Conservation (phyloP, 345 rosid species). For the Heritiera littoralis region DNA sequence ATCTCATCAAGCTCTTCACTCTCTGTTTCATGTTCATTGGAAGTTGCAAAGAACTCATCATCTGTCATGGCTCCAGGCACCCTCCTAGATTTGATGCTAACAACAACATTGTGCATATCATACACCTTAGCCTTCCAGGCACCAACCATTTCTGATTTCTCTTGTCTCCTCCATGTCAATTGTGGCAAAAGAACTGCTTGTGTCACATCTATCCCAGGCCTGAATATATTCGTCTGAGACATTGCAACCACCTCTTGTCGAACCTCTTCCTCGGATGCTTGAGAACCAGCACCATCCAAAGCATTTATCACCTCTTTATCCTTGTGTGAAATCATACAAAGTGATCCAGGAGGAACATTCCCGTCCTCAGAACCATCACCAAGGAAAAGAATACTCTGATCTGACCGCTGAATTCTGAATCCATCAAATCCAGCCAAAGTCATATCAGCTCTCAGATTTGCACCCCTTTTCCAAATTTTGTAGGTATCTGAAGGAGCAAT, state of each 20-base stretch:
- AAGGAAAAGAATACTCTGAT: slow-evolving; percentile 87
- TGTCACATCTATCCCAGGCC: slow-evolving; percentile 96
- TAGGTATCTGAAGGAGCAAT: slow-evolving; percentile 97
- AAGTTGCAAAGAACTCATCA: slow-evolving; percentile 77
- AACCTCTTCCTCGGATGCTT: slow-evolving; percentile 80
- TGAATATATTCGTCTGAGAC: slow-evolving; percentile 84
- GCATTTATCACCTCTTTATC: slow-evolving; percentile 94
- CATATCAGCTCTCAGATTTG: slow-evolving; percentile 94
- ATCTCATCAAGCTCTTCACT: slow-evolving; percentile 73
- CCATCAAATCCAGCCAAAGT: slow-evolving; percentile 97
- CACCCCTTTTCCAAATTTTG: slow-evolving; percentile 92
- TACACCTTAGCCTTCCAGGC: slow-evolving; percentile 92
- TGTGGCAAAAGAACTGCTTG: slow-evolving; percentile 90
- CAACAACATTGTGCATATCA: slow-evolving; percentile 97
- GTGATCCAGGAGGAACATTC: slow-evolving; percentile 68
- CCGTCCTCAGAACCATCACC: slow-evolving; percentile 96
- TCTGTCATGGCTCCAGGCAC: slow-evolving; percentile 96
- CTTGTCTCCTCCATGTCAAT: slow-evolving; percentile 91
- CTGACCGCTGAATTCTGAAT: slow-evolving; percentile 80
- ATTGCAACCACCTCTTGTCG: slow-evolving; percentile 83
- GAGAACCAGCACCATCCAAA: slow-evolving; percentile 84
- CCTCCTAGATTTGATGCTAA: slow-evolving; percentile 82
- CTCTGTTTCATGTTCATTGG: slow-evolving; percentile 76
- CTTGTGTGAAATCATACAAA: slow-evolving; percentile 88
- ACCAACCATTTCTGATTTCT: slow-evolving; percentile 88